Conservation (phyloP, 768 basidiomycete genomes). For the Auriculariales sp. region DNA sequence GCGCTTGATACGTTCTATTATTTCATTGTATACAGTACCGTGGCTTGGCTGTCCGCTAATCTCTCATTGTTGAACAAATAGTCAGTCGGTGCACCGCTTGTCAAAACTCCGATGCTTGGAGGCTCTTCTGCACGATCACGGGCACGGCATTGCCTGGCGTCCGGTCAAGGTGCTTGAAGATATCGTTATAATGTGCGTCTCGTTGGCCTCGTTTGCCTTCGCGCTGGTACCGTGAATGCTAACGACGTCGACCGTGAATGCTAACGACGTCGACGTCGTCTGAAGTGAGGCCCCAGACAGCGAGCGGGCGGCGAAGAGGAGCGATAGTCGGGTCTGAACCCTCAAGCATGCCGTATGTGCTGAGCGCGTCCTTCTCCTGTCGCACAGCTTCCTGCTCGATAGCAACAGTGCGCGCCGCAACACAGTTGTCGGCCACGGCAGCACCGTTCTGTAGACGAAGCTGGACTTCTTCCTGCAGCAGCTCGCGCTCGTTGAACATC, state of each 20-base stretch:
- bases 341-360: constrained; percentile 90
- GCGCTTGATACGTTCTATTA: no score
- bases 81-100: no score
- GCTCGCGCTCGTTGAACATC: constrained; percentile 76
- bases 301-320: constrained; percentile 87
- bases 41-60: no score
- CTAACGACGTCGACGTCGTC: constrained; percentile 73
- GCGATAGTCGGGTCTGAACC: constrained; percentile 74
- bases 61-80: no score
- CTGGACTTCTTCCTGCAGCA: constrained; percentile 69
- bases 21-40: no score
- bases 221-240: constrained; percentile 88
- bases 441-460: constrained; percentile 39
- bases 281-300: constrained; percentile 88
- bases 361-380: constrained; percentile 89
- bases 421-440: constrained; percentile 47
- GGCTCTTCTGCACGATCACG: constrained; percentile 92
- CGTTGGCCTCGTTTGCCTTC: constrained; percentile 89
- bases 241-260: constrained; percentile 39
- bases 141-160: constrained; percentile 95
- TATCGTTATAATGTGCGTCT: constrained; percentile 95
- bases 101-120: no score
- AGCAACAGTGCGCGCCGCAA: constrained; percentile 61
- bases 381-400: constrained; percentile 82
- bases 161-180: constrained; percentile 78